A percentile compares a stretch with the other conserved stretches of the same genome.
Evolutionary conservation across 129 eudicot genomes (phyloP).

Genomic region (Helichrysum umbraculigerum): DNA sequence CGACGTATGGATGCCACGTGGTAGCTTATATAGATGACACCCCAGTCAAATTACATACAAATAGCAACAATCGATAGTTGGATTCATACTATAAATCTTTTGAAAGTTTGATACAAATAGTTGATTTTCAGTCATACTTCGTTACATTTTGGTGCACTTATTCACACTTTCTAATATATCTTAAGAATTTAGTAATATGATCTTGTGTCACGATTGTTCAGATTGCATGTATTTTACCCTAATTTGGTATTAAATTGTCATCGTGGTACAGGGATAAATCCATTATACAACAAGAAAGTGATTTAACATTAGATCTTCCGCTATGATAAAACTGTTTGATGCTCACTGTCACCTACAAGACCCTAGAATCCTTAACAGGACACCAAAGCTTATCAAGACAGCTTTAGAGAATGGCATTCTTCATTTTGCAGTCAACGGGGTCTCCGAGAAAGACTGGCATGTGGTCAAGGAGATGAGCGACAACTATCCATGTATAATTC

Average conservation of each 20-base stretch:
- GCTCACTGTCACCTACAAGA: constrained; percentile 95
- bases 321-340: constrained; percentile 79
- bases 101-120: too few relatives aligned
- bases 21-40: too few relatives aligned
- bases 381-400: constrained; percentile 57
- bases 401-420: constrained; percentile 56
- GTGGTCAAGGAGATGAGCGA: constrained; percentile 74
- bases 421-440: constrained; percentile 80
- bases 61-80: too few relatives aligned
- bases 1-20: too few relatives aligned
- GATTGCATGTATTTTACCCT: background rate
- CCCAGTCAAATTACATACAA: too few relatives aligned
- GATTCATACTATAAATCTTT: too few relatives aligned
- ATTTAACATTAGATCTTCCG: constrained; percentile 4
- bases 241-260: background rate
- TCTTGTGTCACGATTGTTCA: too few relatives aligned
- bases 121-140: too few relatives aligned
- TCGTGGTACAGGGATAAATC: constrained; percentile 1
- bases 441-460: constrained; percentile 80
- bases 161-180: too few relatives aligned
- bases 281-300: constrained; percentile 14
- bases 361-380: constrained; percentile 44
- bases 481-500: constrained; percentile 51
- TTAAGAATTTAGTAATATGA: too few relatives aligned
- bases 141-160: too few relatives aligned